Base-by-base conservation (phyloP, 805 yeast species). In the Kodamaea sagamina region DNA sequence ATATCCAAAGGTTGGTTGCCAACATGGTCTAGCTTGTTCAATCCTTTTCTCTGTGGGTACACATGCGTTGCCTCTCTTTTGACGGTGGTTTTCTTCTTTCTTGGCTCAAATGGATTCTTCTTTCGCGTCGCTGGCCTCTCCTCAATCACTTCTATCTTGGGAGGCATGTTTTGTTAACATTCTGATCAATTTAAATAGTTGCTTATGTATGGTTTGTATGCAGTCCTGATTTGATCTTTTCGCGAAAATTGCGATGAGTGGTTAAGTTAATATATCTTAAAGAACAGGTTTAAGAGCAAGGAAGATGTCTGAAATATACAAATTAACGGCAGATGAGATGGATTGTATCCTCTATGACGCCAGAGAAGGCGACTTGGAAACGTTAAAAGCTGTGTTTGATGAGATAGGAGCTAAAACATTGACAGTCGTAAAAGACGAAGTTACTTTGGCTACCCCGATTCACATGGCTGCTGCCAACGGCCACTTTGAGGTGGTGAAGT, bases 381-480 rank as follows among this genome's bases (percentile, higher is more conserved):
- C 86, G 0, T 64, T 93, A 43, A 72, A 77, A 53, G 86, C 76
- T 47, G 79, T 86, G 31, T 85, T 93, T 54, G 69, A 75, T 12
- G 78, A 78, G 41, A 70, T 78, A 40, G 76, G 78, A 39, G 73
- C 83, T 1, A 58, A 59, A 1, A 55, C 67, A 47, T 47, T 73
- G 56, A 50, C 58, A 48, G 58, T 52, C 4, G 81, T 85, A 51
- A 71, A 73, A 49, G 96, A 90, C 52, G 82, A 80, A 36, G 69
- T 62, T 41, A 74, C 90, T 2, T 61, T 74, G 29, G 79, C 86
- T 40, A 87, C 96, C 0, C 85, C 96, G 6, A 67, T 93, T 39
- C 99, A 93, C 61, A 87, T 88, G 90, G 97, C 98, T 0, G 82
- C 95, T 17, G 99, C 95, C 19, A 93, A 93, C 65, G 99, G 97